Evolutionary conservation across 768 basidiomycete genomes (phyloP), one percentile per base, ranked within the genome.

Genomic region (Macrolepiota fuliginosa): DNA sequence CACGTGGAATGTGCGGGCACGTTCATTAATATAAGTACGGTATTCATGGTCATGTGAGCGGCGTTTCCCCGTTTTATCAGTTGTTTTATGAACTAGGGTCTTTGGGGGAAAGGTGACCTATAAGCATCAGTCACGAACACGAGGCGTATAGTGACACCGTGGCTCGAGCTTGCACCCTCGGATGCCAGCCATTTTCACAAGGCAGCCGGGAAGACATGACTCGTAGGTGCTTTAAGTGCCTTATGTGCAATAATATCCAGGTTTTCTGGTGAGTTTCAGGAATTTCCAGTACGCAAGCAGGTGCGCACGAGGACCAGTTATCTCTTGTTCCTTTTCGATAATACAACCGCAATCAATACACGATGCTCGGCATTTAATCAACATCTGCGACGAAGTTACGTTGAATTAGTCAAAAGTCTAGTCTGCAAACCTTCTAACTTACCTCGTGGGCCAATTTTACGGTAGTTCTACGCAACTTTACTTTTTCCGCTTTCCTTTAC

Each of bases 401-500:
- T 54, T 54, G 40, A 45, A n/a, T 47, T 42, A 57, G 59, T 42
- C 54, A 51, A 60, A 51, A 35, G 2, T 15, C 29, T 15, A 37
- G 35, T 32, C 2, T 10, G 42, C 19, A 22, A 54, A 49, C 17
- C 46, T 58, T 45, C 50, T 24, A 42, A 57, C 60, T 46, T 45
- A 60, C 64, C 62, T 62, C 57, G 52, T 58, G 62, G 32, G 56
- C 49, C 25, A 50, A 40, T n/a, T 25, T 35, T 29, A 27, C 11
- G 29, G 22, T 27, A 40, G 37, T 25, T 32, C 29, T 24, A 39
- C 15, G 6, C 47, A 40, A 17, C 27, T 47, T 70, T 80, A 89
- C 77, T 84, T 88, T 75, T 83, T 87, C 78, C 87, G 90, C 79
- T 87, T 90, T 54, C 83, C 81, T 71, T 87, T 90, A 10, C 80